phyloP scores from a whole-genome alignment of 2,329 filamentous ascomycete species.

The Aspergillus niger region DNA sequence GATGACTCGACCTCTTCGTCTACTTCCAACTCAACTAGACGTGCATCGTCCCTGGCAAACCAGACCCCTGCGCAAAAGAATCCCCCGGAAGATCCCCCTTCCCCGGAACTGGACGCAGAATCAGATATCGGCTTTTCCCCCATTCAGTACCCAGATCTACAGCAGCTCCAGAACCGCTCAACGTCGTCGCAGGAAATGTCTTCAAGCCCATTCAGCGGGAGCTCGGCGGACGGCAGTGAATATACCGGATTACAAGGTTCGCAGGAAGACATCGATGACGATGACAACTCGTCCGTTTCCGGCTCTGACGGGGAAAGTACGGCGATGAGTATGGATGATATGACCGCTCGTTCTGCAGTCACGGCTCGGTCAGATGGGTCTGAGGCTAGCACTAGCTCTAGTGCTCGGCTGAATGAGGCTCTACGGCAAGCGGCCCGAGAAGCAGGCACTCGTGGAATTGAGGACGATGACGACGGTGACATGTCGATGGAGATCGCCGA shows the following conservation, averaged over 20 bases:
- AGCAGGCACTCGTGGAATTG: slow-evolving; percentile 72
- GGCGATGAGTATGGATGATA: slow-evolving; percentile 80
- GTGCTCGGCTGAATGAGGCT: slow-evolving; percentile 73
- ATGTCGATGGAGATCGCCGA: slow-evolving; percentile 79
- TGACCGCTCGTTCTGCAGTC: slow-evolving; percentile 67
- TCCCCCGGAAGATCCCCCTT: slow-evolving; percentile 59
- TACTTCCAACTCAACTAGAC: slow-evolving; percentile 71
- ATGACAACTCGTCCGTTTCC: slow-evolving; percentile 50
- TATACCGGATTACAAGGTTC: slow-evolving; percentile 43
- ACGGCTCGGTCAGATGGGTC: slow-evolving; percentile 60
- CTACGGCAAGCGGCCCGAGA: slow-evolving; percentile 72
- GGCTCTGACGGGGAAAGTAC: slow-evolving; percentile 67
- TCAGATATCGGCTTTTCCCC: slow-evolving; percentile 61
- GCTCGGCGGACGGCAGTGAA: slow-evolving; percentile 50
- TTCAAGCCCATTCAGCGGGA: slow-evolving; percentile 75
- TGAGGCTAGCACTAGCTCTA: slow-evolving; percentile 60
- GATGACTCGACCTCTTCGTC: slow-evolving; percentile 82
- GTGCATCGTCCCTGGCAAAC: slow-evolving; percentile 64
- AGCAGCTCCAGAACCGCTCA: slow-evolving; percentile 56
- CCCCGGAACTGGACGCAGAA: slow-evolving; percentile 62
- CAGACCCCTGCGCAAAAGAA: slow-evolving; percentile 38
- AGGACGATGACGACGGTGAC: slow-evolving; percentile 63
- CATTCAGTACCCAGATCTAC: slow-evolving; percentile 64
- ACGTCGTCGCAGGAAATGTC: slow-evolving; percentile 66
- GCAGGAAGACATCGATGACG: slow-evolving; percentile 49